Percentiles rank a stretch among this genome's conserved stretches.
Conservation (phyloP, 2,329 filamentous ascomycete genomes). For the Talaromyces sp. region DNA sequence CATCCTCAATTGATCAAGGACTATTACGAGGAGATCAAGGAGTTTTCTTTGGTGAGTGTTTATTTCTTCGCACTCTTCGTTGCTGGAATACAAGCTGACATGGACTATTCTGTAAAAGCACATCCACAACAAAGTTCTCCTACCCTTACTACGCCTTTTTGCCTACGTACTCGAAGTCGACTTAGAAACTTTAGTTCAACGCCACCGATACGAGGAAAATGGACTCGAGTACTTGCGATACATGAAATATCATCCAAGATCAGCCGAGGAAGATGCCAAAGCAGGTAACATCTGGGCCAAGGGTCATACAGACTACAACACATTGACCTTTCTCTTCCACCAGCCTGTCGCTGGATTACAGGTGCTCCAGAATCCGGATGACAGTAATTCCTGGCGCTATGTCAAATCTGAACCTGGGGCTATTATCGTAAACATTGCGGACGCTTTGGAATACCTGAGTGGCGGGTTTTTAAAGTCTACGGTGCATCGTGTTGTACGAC, state of each 20-base stretch:
- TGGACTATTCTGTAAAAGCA: background rate
- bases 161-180: slow-evolving; percentile 60
- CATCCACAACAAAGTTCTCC: slow-evolving; percentile 19
- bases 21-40: slow-evolving; percentile 15
- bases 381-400: slow-evolving; percentile 49
- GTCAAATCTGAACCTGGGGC: slow-evolving; percentile 50
- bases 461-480: slow-evolving; percentile 51
- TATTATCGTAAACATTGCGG: slow-evolving; percentile 53
- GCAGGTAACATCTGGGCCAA: slow-evolving; percentile 45
- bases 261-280: slow-evolving; percentile 46
- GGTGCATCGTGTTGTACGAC: slow-evolving; percentile 49
- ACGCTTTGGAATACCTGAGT: slow-evolving; percentile 49
- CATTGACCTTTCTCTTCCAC: slow-evolving; percentile 56
- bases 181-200: slow-evolving; percentile 54
- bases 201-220: slow-evolving; percentile 57
- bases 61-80: background rate
- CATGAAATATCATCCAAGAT: slow-evolving; percentile 57
- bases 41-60: slow-evolving; percentile 5
- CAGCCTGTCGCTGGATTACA: slow-evolving; percentile 59
- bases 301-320: slow-evolving; percentile 58
- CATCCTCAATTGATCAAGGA: slow-evolving; percentile 13
- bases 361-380: slow-evolving; percentile 41
- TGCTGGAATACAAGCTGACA: background rate
- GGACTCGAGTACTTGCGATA: slow-evolving; percentile 62
- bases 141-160: slow-evolving; percentile 56